Percentiles rank a stretch among this genome's conserved stretches.
These are phyloP conservation scores for Conringia planisiliqua DNA, from an alignment of 345 rosid genomes.

Conservation along the genomic window DNA sequence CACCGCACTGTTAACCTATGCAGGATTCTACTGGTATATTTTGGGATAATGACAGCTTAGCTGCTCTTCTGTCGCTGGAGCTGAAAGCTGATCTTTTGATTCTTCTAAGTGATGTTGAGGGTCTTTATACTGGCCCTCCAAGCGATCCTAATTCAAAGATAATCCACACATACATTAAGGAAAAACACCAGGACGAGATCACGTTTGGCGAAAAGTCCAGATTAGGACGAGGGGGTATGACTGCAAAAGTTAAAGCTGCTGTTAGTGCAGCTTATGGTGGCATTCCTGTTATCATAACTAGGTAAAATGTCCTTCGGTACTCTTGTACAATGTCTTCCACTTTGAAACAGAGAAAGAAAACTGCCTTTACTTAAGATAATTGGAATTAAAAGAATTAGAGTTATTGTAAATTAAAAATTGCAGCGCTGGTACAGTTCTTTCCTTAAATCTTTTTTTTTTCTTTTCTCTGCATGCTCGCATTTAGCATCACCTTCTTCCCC, in stretches of 20 bases:
- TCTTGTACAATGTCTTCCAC: neutral
- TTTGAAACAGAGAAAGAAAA: too few relatives aligned
- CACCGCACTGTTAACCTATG: slow-evolving; percentile 1
- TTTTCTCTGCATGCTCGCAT: neutral
- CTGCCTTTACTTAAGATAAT: neutral
- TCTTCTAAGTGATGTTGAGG: slow-evolving; percentile 93
- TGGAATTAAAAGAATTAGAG: neutral
- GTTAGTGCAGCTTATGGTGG: slow-evolving; percentile 82
- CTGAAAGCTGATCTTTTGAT: slow-evolving; percentile 92
- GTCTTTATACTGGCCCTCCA: slow-evolving; percentile 97
- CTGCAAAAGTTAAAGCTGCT: slow-evolving; percentile 98
- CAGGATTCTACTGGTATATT: slow-evolving; percentile 99
- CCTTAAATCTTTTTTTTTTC: too few relatives aligned
- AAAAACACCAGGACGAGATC: slow-evolving; percentile 74
- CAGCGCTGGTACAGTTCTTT: neutral
- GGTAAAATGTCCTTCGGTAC: slow-evolving; percentile 38
- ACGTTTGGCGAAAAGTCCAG: slow-evolving; percentile 96
- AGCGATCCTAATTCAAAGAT: slow-evolving; percentile 82
- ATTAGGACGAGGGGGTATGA: slow-evolving; percentile 99
- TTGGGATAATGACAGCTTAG: slow-evolving; percentile 99
- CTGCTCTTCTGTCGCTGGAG: slow-evolving; percentile 86
- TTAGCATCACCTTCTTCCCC: neutral
- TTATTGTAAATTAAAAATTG: neutral
- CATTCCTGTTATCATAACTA: slow-evolving; percentile 91
- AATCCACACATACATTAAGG: slow-evolving; percentile 77